Conservation (phyloP, 345 rosid species). For the Linum lewisii region DNA sequence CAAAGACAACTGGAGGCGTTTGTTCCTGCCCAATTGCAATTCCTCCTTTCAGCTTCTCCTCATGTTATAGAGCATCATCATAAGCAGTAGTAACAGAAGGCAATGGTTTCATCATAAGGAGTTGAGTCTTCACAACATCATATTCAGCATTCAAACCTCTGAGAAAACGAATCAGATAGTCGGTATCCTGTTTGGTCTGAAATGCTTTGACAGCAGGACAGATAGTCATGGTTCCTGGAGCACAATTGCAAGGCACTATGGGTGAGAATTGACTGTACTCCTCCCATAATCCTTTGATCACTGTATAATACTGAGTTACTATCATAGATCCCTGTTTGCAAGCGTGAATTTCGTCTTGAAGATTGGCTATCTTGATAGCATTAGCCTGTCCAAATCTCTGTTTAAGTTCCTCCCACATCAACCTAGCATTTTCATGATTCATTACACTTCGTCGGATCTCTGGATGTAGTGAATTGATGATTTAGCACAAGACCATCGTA, state of each 20-base stretch:
- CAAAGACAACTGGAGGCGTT: neutral
- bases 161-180: neutral
- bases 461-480: neutral
- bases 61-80: neutral
- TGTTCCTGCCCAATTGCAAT: neutral
- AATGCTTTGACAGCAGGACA: neutral
- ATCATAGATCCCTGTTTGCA: neutral
- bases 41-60: neutral
- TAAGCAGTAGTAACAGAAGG: neutral
- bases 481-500: neutral
- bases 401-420: neutral
- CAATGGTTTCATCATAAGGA: neutral
- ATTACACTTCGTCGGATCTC: neutral
- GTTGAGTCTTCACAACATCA: neutral
- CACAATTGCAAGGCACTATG: neutral
- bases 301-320: neutral
- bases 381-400: neutral
- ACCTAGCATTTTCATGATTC: neutral
- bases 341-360: neutral
- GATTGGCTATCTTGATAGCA: neutral
- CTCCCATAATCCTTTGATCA: neutral
- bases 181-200: neutral
- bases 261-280: neutral
- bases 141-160: neutral
- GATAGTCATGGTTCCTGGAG: too few relatives aligned